A percentile compares a stretch with the other conserved stretches of the same genome.
Conservation (phyloP, 2,329 filamentous ascomycete genomes). For the Phoma sp. region DNA sequence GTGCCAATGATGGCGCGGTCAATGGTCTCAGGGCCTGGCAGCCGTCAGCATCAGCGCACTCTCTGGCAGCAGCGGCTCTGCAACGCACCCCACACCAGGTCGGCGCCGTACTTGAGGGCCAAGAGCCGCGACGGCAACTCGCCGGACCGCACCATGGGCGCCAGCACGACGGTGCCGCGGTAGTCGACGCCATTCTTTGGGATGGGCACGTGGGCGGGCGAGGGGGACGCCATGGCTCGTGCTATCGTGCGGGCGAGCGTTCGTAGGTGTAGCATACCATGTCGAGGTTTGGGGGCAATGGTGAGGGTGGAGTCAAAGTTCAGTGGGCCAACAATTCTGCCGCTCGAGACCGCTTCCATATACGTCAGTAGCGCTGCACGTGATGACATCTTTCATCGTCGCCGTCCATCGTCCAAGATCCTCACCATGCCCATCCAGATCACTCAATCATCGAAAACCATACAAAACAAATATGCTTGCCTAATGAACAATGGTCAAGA, state of each 20-base stretch:
- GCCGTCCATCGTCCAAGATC: too few relatives aligned
- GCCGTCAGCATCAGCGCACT: not conserved
- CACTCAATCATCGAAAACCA: too few relatives aligned
- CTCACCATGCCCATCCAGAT: too few relatives aligned
- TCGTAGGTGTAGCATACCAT: constrained; percentile 49
- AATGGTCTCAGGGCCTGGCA: constrained; percentile 84
- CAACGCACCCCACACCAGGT: constrained; percentile 87
- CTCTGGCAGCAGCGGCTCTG: not conserved
- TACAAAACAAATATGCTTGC: too few relatives aligned
- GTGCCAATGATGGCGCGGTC: constrained; percentile 92
- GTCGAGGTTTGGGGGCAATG: constrained; percentile 13
- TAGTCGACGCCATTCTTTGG: constrained; percentile 91
- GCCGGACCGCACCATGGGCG: constrained; percentile 97
- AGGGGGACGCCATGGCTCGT: constrained; percentile 40
- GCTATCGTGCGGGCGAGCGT: constrained; percentile 35
- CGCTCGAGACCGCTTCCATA: constrained; percentile 3
- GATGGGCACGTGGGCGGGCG: constrained; percentile 73
- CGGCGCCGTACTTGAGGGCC: constrained; percentile 92
- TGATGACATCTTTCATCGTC: too few relatives aligned
- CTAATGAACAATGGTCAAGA: too few relatives aligned
- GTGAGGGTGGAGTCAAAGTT: constrained; percentile 1
- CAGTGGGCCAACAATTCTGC: constrained; percentile 9
- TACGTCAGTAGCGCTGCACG: not conserved
- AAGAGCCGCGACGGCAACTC: constrained; percentile 89
- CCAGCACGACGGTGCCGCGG: constrained; percentile 89